A percentile compares a stretch with the other conserved stretches of the same genome.
phyloP scores from a whole-genome alignment of 176 grass and related monocot species.

The Oryza glumipatula region DNA sequence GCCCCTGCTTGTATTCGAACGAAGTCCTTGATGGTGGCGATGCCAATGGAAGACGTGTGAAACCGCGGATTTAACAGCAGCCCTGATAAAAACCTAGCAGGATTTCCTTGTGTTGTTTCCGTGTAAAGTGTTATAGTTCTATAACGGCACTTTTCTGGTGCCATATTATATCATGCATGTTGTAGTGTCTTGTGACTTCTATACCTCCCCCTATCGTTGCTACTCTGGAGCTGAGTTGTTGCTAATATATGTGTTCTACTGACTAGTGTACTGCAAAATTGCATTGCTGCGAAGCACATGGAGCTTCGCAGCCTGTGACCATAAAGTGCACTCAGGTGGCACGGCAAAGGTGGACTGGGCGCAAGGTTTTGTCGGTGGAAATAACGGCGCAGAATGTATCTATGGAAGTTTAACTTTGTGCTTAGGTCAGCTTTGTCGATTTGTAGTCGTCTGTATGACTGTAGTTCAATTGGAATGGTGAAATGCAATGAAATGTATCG shows the following conservation, averaged over 20 bases:
- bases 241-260: conserved; percentile 51
- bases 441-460: conserved; percentile 45
- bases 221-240: conserved; percentile 26
- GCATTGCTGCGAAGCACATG: conserved; percentile 33
- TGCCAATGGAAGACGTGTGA: conserved; percentile 91
- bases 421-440: conserved; percentile 42
- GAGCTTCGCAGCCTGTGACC: conserved; percentile 41
- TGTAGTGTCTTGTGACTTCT: conserved; percentile 49
- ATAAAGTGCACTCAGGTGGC: conserved; percentile 44
- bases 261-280: conserved; percentile 48
- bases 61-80: conserved; percentile 67
- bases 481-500: conserved; percentile 45
- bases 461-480: conserved; percentile 52
- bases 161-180: conserved; percentile 54
- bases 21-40: conserved; percentile 89
- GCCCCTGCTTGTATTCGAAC: conserved; percentile 61
- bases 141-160: conserved; percentile 48
- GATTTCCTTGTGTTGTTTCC: conserved; percentile 22
- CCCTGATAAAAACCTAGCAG: conserved; percentile 29
- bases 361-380: conserved; percentile 35
- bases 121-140: conserved; percentile 60
- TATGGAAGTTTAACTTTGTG: conserved; percentile 33
- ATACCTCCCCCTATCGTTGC: conserved; percentile 28
- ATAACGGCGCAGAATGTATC: conserved; percentile 20
- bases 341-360: conserved; percentile 10